phyloP scores from a whole-genome alignment of 306 rosid genomes.

The Prunus armeniaca region DNA sequence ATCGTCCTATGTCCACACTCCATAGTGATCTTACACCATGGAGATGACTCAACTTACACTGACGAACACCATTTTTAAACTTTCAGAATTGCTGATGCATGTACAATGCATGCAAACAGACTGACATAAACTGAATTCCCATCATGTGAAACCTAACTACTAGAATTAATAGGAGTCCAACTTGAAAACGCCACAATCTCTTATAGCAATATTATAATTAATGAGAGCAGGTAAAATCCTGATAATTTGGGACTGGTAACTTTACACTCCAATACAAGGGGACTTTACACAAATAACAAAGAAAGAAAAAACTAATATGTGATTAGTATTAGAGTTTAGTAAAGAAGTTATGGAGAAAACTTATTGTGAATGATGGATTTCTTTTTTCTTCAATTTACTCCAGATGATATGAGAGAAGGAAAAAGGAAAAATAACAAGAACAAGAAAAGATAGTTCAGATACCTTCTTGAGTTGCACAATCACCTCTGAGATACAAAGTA shows the following conservation, averaged over 20 bases:
- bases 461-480: slow-evolving; percentile 51
- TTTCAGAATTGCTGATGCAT: neutral
- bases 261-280: neutral
- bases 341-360: neutral
- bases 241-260: neutral
- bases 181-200: neutral
- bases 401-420: neutral
- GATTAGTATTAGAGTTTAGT: neutral
- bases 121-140: neutral
- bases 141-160: neutral
- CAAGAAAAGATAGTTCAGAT: slow-evolving; percentile 6
- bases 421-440: neutral
- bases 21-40: neutral
- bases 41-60: neutral
- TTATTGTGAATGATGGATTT: neutral
- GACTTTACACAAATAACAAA: neutral
- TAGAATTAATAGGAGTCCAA: neutral
- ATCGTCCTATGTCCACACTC: neutral
- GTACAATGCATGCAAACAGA: neutral
- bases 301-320: neutral
- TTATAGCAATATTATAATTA: too few species aligned
- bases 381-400: neutral
- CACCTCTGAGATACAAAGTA: slow-evolving; percentile 37
- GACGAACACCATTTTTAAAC: neutral
- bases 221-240: neutral